phyloP scores from a whole-genome alignment of 176 grass and related monocot species.

The Chrysopogon serrulatus region DNA sequence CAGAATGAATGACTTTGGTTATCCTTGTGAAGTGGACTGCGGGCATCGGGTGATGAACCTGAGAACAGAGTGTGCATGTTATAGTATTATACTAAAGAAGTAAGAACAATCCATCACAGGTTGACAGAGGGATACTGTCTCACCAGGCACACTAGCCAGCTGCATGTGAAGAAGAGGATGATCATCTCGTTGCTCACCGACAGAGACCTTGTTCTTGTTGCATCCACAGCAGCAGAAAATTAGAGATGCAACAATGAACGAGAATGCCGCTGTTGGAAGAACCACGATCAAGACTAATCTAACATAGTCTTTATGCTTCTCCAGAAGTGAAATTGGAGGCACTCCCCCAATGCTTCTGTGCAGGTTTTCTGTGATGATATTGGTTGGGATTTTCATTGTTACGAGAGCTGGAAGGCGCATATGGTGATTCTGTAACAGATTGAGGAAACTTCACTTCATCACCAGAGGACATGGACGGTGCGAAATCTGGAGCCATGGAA shows the following conservation, averaged over 20 bases:
- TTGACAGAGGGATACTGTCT: neutral
- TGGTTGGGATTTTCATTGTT: neutral
- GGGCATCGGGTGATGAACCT: constrained; percentile 11
- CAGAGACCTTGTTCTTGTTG: constrained; percentile 53
- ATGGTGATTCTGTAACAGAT: constrained; percentile 3
- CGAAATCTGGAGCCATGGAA: constrained; percentile 26
- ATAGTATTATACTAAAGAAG: neutral
- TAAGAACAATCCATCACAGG: neutral
- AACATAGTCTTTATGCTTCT: constrained; percentile 29
- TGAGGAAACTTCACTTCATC: constrained; percentile 6
- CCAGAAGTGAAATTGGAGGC: constrained; percentile 23
- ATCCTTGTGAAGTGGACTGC: constrained; percentile 17
- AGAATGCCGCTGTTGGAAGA: constrained; percentile 11
- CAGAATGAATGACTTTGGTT: neutral
- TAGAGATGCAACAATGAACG: constrained; percentile 32
- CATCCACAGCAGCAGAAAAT: constrained; percentile 49
- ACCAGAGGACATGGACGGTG: neutral
- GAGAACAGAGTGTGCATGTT: neutral
- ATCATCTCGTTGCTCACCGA: constrained; percentile 38
- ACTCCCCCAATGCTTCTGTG: constrained; percentile 7
- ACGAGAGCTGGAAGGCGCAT: neutral
- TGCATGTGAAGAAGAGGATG: constrained; percentile 49
- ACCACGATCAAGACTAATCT: constrained; percentile 25
- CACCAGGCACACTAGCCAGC: constrained; percentile 20
- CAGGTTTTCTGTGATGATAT: neutral